Conservation (phyloP, 345 rosid species). For the Zanthoxylum bungeanum region DNA sequence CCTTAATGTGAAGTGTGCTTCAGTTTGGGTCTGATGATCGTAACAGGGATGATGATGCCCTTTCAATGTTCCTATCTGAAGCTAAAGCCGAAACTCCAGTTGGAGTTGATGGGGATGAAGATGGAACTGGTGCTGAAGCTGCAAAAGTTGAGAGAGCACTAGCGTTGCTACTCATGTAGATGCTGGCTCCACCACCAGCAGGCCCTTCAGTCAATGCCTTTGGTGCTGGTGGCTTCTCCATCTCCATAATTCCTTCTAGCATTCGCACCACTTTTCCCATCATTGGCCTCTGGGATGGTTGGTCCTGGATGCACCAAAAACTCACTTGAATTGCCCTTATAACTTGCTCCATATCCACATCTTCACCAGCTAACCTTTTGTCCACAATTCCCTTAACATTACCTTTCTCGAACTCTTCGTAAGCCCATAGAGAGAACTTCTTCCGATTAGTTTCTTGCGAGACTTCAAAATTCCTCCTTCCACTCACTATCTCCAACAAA, state of each 20-base stretch:
- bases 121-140: slow-evolving; percentile 31
- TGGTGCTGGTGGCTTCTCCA: slow-evolving; percentile 49
- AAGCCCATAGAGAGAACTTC: slow-evolving; percentile 63
- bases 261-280: slow-evolving; percentile 57
- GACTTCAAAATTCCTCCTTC: slow-evolving; percentile 41
- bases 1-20: not conserved
- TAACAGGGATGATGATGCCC: slow-evolving; percentile 22
- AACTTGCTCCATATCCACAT: slow-evolving; percentile 41
- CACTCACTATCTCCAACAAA: slow-evolving; percentile 52
- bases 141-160: slow-evolving; percentile 26
- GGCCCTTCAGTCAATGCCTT: slow-evolving; percentile 33
- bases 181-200: slow-evolving; percentile 28
- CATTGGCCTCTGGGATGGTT: slow-evolving; percentile 51
- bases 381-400: slow-evolving; percentile 28
- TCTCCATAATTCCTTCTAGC: slow-evolving; percentile 53
- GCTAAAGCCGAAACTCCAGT: too few species aligned
- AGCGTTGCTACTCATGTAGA: slow-evolving; percentile 23
- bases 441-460: slow-evolving; percentile 36
- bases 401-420: slow-evolving; percentile 53
- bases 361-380: slow-evolving; percentile 33
- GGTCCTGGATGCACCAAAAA: slow-evolving; percentile 61
- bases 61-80: slow-evolving; percentile 20
- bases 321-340: slow-evolving; percentile 37
- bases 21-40: not conserved
- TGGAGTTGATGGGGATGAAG: slow-evolving; percentile 29